Evolutionary conservation across 1,139 yeast genomes (phyloP).

Genomic region (Candida sanyaensis): DNA sequence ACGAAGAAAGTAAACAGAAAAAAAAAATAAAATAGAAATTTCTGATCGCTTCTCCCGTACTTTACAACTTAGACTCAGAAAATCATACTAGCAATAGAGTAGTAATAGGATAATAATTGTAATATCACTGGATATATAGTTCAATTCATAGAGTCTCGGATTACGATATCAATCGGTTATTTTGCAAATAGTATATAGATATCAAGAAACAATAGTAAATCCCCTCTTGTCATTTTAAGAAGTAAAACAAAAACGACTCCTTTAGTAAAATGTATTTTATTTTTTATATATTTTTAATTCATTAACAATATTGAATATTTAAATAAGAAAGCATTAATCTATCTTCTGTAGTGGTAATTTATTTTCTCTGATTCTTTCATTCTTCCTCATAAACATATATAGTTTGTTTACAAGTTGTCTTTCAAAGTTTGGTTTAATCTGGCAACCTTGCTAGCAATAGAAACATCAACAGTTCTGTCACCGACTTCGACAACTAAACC

Average conservation of each 20-base stretch:
- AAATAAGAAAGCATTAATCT: not conserved
- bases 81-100: no score
- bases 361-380: not conserved
- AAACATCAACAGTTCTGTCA: slow-evolving; percentile 94
- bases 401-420: slow-evolving; percentile 64
- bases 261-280: no score
- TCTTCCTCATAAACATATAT: not conserved
- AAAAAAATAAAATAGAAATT: no score
- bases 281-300: not conserved
- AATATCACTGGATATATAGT: no score
- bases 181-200: not conserved
- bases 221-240: not conserved
- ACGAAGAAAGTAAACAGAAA: not conserved
- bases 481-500: slow-evolving; percentile 96
- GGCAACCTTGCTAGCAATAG: slow-evolving; percentile 80
- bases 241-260: no score
- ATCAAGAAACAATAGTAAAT: slow-evolving; percentile 1
- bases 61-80: no score
- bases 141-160: no score
- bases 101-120: no score
- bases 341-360: not conserved
- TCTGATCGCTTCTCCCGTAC: no score
- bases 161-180: not conserved
- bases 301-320: not conserved
- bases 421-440: slow-evolving; percentile 86